Evolutionary conservation across 164 flowering plant genomes (phyloP).

Genomic region (Vitis rotundifolia): DNA sequence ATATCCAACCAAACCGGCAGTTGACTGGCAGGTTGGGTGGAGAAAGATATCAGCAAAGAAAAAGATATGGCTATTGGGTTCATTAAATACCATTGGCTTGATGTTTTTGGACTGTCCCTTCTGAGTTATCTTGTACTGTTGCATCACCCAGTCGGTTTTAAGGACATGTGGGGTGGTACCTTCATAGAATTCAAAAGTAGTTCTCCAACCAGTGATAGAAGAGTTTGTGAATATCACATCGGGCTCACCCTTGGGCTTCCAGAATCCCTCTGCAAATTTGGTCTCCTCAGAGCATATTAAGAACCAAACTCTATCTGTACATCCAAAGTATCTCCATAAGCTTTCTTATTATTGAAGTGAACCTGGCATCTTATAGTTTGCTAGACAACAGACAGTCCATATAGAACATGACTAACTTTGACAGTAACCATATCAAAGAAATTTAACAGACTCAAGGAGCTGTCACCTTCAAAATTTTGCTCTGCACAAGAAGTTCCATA

Average conservation of each 20-base stretch:
- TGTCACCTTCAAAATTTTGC: too few relatives aligned
- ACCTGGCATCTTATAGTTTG: neutral
- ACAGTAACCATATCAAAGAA: too few relatives aligned
- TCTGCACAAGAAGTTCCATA: too few relatives aligned
- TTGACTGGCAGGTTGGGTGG: conserved; percentile 24
- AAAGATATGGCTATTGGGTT: neutral
- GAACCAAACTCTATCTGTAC: conserved; percentile 52
- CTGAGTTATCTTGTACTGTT: conserved; percentile 41
- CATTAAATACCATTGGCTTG: conserved; percentile 30
- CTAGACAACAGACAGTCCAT: too few relatives aligned
- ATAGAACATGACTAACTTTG: too few relatives aligned
- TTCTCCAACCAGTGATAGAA: conserved; percentile 44
- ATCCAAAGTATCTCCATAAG: conserved; percentile 11
- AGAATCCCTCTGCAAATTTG: conserved; percentile 36
- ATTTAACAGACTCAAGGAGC: too few relatives aligned
- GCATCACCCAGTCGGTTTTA: conserved; percentile 59
- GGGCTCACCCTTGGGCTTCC: conserved; percentile 45
- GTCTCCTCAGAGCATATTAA: conserved; percentile 23
- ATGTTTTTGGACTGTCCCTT: conserved; percentile 17
- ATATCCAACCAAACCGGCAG: conserved; percentile 31
- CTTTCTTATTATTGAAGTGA: neutral
- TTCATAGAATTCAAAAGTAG: conserved; percentile 40
- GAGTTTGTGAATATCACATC: conserved; percentile 22
- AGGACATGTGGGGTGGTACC: conserved; percentile 30
- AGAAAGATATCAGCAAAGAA: conserved; percentile 10